Evolutionary conservation across 163 green algal genomes (phyloP), one percentile per base, ranked within the genome.

Genomic region (Scenedesmus sp.): DNA sequence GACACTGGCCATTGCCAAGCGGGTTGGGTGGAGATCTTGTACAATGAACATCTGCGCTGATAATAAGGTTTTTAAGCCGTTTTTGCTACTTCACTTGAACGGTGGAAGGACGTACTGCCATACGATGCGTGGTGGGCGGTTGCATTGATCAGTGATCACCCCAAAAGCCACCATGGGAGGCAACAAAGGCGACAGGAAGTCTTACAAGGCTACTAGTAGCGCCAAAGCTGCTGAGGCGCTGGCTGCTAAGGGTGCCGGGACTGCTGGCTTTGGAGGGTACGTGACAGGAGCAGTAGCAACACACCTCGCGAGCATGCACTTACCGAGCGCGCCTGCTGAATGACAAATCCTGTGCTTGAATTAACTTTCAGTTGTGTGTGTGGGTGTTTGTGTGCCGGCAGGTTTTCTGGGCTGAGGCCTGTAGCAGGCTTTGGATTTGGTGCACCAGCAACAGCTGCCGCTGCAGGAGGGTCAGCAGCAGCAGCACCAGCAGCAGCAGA

Each of bases 361-460:
- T 68, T 72, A 20, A 24, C 40, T 16, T 33, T 46, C 13, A 7
- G 18, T 37, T 12, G 12, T 81, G 35, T 13, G 13, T 46, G 61
- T 73, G 7, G 18, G 70, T 43, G 0, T 83, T n/a, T n/a, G n/a
- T n/a, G 81, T 61, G 13, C 26, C 37, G n/a, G 56, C 56, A 92
- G 88, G 56, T 92, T 92, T 81, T 44, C 42, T 37, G 88, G 88
- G n/a, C 30, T 68, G 13, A 42, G 70, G 15, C 88, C 88, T 20
- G 80, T 92, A 16, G 88, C 88, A 37, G 88, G 88, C 44, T 92
- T 92, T 82, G 88, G 88, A 18, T 92, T 92, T 70, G 88, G 80
- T 12, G 80, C 79, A 35, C 56, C 86, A 44, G 26, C 76, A 10
- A 73, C 87, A 46, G 80, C 59, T 65, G 79, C 88, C 43, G 88